Conservation (phyloP, 2,329 filamentous ascomycete genomes). For the Fusarium camptoceras region DNA sequence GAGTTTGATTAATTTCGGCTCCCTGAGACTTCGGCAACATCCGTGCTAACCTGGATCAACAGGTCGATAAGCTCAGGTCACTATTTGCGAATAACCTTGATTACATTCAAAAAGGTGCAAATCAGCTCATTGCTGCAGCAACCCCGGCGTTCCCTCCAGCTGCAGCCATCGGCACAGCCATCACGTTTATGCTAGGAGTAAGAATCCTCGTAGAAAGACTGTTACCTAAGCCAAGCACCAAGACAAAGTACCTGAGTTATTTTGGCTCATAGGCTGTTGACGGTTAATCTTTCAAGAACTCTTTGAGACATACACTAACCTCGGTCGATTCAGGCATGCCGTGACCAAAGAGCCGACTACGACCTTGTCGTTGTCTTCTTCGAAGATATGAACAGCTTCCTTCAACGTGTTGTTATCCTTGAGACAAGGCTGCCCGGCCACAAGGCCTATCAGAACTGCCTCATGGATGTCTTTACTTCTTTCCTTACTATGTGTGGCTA, state of each 20-base stretch:
- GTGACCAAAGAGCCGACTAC: conserved; percentile 52
- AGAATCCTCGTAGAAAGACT: neutral
- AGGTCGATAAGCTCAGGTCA: conserved; percentile 48
- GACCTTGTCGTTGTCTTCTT: conserved; percentile 55
- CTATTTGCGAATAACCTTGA: conserved; percentile 49
- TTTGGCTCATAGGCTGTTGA: no score
- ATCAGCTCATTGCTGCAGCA: conserved; percentile 48
- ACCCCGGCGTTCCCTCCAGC: conserved; percentile 50
- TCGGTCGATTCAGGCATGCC: conserved; percentile 35
- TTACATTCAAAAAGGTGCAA: conserved; percentile 46
- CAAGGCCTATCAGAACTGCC: conserved; percentile 49
- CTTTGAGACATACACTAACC: no score
- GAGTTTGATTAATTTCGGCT: no score
- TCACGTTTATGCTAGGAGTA: conserved; percentile 48
- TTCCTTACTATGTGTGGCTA: conserved; percentile 50
- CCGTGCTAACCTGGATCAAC: neutral
- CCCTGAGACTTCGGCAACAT: no score
- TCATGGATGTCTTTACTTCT: conserved; percentile 54
- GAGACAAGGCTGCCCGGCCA: conserved; percentile 49
- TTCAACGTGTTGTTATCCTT: conserved; percentile 50
- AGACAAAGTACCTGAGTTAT: no score
- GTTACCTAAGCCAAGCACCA: no score
- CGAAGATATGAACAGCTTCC: conserved; percentile 53
- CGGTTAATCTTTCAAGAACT: no score
- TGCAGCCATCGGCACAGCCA: conserved; percentile 50